phyloP scores from a whole-genome alignment of 2,329 filamentous ascomycete genomes.

The Neobulgaria alba region DNA sequence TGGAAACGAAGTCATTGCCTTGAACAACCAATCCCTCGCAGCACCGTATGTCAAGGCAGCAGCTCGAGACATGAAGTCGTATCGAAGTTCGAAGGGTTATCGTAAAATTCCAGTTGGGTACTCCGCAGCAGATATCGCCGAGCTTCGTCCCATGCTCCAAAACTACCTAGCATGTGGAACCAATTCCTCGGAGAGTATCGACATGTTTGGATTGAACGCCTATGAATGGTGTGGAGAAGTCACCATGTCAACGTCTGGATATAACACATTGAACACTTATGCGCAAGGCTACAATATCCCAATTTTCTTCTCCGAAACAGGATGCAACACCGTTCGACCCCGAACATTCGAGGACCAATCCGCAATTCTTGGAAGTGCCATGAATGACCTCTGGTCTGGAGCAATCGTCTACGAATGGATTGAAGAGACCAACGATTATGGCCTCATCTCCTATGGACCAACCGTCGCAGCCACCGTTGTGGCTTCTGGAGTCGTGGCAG shows the following conservation, averaged over 20 bases:
- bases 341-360: constrained; percentile 63
- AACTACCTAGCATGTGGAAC: constrained; percentile 66
- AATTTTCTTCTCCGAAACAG: constrained; percentile 84
- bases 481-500: not conserved
- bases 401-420: constrained; percentile 89
- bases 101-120: constrained; percentile 48
- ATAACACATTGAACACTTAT: constrained; percentile 57
- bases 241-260: constrained; percentile 56
- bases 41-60: constrained; percentile 51
- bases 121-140: constrained; percentile 57
- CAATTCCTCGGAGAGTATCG: constrained; percentile 50
- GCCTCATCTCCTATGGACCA: constrained; percentile 66
- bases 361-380: constrained; percentile 66
- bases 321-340: constrained; percentile 60
- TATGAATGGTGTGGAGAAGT: constrained; percentile 66
- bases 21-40: constrained; percentile 39
- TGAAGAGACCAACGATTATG: constrained; percentile 74
- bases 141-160: constrained; percentile 60
- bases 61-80: constrained; percentile 46
- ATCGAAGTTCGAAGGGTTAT: constrained; percentile 38
- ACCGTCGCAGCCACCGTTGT: constrained; percentile 41
- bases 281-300: constrained; percentile 68
- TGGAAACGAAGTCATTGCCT: constrained; percentile 78
- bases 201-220: constrained; percentile 81
- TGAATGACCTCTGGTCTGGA: constrained; percentile 64